Percentiles rank a stretch among this genome's conserved stretches.
Evolutionary conservation across 1,284 basidiomycete genomes (phyloP).

Genomic region (Ustilago esculenta): DNA sequence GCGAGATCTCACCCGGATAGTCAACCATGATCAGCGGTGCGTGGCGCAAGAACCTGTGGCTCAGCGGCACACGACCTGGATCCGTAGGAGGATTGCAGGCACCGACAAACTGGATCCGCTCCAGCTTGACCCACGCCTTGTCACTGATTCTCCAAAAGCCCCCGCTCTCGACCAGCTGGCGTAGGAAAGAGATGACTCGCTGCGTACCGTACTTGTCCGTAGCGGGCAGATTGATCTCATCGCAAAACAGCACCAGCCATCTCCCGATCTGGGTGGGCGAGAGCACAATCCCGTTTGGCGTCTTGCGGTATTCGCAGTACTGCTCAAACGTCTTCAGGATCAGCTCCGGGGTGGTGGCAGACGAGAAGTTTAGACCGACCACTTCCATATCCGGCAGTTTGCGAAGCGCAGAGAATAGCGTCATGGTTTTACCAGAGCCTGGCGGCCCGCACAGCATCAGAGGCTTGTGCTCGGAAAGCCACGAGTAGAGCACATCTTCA

Average conservation of each 20-base stretch:
- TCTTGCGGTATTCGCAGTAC: constrained; percentile 99
- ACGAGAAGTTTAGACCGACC: constrained; percentile 98
- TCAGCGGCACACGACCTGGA: constrained; percentile 97
- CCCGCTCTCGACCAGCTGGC: constrained; percentile 92
- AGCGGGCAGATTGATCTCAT: constrained; percentile 98
- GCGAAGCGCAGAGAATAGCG: constrained; percentile 95
- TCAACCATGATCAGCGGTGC: constrained; percentile 99
- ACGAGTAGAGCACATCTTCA: constrained; percentile 97
- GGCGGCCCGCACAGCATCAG: constrained; percentile 98
- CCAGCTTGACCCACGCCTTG: constrained; percentile 96
- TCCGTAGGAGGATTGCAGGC: constrained; percentile 99
- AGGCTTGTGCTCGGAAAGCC: constrained; percentile 98
- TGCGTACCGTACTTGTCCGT: constrained; percentile 99
- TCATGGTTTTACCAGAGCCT: constrained; percentile 99
- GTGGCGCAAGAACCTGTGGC: constrained; percentile 95
- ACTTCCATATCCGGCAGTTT: constrained; percentile 99
- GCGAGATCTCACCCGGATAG: constrained; percentile 94
- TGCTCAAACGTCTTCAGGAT: constrained; percentile 99
- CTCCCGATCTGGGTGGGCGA: constrained; percentile 93
- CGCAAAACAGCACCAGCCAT: constrained; percentile 99
- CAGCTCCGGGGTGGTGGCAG: constrained; percentile 95
- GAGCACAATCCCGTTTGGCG: constrained; percentile 93
- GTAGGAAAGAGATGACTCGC: constrained; percentile 96
- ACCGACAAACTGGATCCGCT: constrained; percentile 98
- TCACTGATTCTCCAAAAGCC: constrained; percentile 96